These are phyloP conservation scores for Holtermanniella nyarrowii DNA, from an alignment of 768 basidiomycete genomes.

Conservation along the genomic window DNA sequence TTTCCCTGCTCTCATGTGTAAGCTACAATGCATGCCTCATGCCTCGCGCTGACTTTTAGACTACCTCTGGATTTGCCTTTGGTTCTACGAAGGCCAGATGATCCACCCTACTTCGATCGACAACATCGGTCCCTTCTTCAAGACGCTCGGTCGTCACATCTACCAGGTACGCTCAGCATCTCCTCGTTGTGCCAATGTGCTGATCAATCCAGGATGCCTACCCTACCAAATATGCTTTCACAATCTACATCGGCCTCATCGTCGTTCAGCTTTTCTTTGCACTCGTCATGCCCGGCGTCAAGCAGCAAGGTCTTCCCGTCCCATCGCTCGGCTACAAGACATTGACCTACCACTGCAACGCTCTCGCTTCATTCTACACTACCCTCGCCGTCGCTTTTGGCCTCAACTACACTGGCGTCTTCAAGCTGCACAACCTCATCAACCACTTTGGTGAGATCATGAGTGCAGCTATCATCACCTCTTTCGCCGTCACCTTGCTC, in stretches of 20 bases:
- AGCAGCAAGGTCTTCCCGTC: conserved; percentile 78
- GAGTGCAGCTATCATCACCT: conserved; percentile 88
- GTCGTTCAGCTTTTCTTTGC: conserved; percentile 83
- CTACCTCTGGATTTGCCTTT: conserved; percentile 94
- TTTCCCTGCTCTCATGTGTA: conserved; percentile 85
- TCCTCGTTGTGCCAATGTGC: neutral
- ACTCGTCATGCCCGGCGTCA: conserved; percentile 78
- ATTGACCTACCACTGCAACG: conserved; percentile 95
- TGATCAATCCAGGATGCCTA: conserved; percentile 61
- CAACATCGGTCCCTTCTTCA: conserved; percentile 67
- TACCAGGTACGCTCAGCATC: conserved; percentile 50
- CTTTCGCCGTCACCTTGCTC: conserved; percentile 67
- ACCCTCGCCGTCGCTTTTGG: conserved; percentile 64
- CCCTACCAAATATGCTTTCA: conserved; percentile 79
- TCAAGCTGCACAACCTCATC: conserved; percentile 87
- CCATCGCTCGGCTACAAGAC: conserved; percentile 87
- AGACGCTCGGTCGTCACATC: conserved; percentile 75
- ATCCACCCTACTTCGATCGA: conserved; percentile 57
- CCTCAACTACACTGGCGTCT: conserved; percentile 69
- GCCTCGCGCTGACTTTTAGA: conserved; percentile 39
- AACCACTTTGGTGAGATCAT: conserved; percentile 93
- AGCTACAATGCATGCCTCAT: conserved; percentile 5
- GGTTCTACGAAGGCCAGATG: conserved; percentile 84
- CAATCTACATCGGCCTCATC: conserved; percentile 80
- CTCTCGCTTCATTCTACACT: conserved; percentile 68